Conservation (phyloP, 2,329 filamentous ascomycete species). For the Calonectria henricotiae region DNA sequence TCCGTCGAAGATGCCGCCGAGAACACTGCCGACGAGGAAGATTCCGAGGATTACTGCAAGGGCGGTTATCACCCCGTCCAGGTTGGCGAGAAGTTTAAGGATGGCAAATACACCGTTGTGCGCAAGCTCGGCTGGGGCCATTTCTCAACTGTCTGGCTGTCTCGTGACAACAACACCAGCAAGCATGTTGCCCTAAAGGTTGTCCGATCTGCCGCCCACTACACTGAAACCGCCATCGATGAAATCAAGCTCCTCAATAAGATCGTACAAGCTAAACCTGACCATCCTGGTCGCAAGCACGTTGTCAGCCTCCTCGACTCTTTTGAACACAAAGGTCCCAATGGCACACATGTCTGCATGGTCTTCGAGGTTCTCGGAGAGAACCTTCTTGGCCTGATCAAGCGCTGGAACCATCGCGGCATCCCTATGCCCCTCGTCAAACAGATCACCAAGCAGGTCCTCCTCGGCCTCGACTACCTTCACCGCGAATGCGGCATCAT, state of each 20-base stretch:
- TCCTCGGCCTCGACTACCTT: conserved; percentile 95
- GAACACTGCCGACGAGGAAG: conserved; percentile 97
- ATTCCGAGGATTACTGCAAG: conserved; percentile 99
- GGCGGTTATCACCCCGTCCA: conserved; percentile 97
- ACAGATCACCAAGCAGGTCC: conserved; percentile 98
- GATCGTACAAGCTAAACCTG: conserved; percentile 94
- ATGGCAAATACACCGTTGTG: conserved; percentile 96
- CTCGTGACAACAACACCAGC: conserved; percentile 86
- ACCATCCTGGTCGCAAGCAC: conserved; percentile 94
- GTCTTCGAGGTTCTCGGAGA: conserved; percentile 98
- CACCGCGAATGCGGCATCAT: conserved; percentile 99
- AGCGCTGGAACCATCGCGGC: conserved; percentile 97
- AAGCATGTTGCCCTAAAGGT: conserved; percentile 99
- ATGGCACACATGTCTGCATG: conserved; percentile 98
- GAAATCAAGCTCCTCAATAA: conserved; percentile 99
- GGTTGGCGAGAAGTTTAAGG: conserved; percentile 97
- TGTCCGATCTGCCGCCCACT: conserved; percentile 96
- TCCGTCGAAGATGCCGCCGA: conserved; percentile 89
- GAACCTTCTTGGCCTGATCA: conserved; percentile 95
- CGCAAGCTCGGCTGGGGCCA: conserved; percentile 98
- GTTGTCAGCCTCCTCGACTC: conserved; percentile 97
- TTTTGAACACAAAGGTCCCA: conserved; percentile 97
- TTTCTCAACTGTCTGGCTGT: conserved; percentile 96
- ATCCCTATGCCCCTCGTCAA: conserved; percentile 98
- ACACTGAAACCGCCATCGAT: conserved; percentile 98